phyloP scores from a whole-genome alignment of 129 eudicot species.

The Centrapalus pauciflorus region DNA sequence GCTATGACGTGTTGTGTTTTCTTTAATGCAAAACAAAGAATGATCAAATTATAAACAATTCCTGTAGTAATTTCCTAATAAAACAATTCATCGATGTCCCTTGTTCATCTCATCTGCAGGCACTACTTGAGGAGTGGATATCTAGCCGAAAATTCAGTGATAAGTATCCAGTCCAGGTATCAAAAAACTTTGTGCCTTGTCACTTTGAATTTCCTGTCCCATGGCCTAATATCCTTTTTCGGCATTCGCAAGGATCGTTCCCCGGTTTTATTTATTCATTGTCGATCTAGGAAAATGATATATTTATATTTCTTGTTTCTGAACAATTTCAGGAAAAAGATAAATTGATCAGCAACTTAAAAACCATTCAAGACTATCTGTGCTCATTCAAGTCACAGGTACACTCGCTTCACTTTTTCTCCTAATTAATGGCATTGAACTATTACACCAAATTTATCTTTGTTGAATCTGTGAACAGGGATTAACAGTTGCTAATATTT shows the following conservation, averaged over 20 bases:
- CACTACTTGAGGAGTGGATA: constrained; percentile 94
- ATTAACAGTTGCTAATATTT: constrained; percentile 72
- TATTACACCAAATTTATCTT: constrained; percentile 3
- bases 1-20: background rate
- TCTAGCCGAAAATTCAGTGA: constrained; percentile 72
- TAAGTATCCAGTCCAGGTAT: constrained; percentile 67
- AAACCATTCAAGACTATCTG: constrained; percentile 86
- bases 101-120: constrained; percentile 44
- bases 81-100: background rate
- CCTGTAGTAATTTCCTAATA: background rate
- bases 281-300: background rate
- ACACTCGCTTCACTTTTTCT: background rate
- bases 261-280: background rate
- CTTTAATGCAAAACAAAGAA: background rate
- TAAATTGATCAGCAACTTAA: constrained; percentile 72
- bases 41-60: background rate
- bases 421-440: background rate
- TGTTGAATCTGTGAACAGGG: constrained; percentile 53
- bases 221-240: too few relatives aligned
- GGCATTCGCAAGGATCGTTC: background rate
- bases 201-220: too few relatives aligned
- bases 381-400: constrained; percentile 97
- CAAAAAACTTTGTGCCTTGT: background rate
- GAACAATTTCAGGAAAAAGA: constrained; percentile 61
- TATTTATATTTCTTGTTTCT: background rate